These are phyloP conservation scores for Biscogniauxia marginata DNA, from an alignment of 2,329 filamentous ascomycete species.

Conservation along the genomic window DNA sequence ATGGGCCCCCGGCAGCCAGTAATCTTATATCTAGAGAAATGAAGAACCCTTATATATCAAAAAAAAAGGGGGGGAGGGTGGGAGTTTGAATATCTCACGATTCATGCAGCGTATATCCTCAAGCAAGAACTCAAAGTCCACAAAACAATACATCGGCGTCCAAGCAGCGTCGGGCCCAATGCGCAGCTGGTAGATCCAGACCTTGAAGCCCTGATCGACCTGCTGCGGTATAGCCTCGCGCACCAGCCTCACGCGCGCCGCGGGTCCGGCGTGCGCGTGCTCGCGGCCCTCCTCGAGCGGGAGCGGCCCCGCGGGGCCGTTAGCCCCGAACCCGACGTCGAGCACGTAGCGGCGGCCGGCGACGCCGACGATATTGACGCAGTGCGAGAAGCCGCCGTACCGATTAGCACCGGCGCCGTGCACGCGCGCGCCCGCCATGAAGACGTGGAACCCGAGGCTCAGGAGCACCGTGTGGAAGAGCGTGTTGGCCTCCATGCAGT, in stretches of 20 bases:
- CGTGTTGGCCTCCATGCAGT: constrained; percentile 46
- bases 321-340: constrained; percentile 26
- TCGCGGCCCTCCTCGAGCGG: constrained; percentile 6
- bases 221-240: constrained; percentile 23
- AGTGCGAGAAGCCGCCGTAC: constrained; percentile 29
- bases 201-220: constrained; percentile 15
- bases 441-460: constrained; percentile 37
- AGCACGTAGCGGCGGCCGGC: constrained; percentile 16
- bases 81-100: constrained; percentile 22
- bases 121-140: constrained; percentile 40
- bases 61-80: neutral
- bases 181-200: constrained; percentile 27
- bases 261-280: constrained; percentile 11
- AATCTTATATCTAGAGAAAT: too few species aligned
- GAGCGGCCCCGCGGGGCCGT: constrained; percentile 18
- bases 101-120: constrained; percentile 41
- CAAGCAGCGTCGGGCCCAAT: constrained; percentile 33
- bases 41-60: too few species aligned
- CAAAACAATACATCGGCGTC: constrained; percentile 45
- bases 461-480: constrained; percentile 43
- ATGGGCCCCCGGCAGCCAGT: too few species aligned
- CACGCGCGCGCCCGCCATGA: constrained; percentile 28
- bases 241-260: constrained; percentile 35
- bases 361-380: constrained; percentile 26
- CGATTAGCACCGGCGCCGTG: constrained; percentile 3